These are phyloP conservation scores for Xerophyta viscosa DNA, from an alignment of 106 monocot species.

Conservation along the genomic window DNA sequence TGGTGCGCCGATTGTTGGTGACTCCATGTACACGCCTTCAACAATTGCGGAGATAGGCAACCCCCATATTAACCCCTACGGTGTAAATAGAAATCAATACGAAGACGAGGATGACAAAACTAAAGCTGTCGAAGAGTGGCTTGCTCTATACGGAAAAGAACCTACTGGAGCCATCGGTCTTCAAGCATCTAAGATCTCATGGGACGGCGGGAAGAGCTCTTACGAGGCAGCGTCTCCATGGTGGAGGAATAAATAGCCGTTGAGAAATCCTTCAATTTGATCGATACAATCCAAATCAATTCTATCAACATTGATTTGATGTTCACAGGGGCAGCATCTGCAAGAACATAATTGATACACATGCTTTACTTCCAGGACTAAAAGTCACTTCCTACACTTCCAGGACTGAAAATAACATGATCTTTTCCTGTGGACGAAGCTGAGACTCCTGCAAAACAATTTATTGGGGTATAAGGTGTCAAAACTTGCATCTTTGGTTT, in stretches of 20 bases:
- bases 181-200: constrained; percentile 82
- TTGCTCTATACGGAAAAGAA: constrained; percentile 73
- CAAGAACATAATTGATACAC: no score
- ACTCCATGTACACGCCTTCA: constrained; percentile 86
- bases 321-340: no score
- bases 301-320: no score
- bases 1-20: constrained; percentile 79
- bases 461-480: no score
- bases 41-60: constrained; percentile 36
- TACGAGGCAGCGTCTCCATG: constrained; percentile 70
- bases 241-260: constrained; percentile 38
- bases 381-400: no score
- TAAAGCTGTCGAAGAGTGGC: constrained; percentile 51
- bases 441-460: no score
- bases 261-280: no score
- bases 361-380: no score
- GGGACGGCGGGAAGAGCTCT: constrained; percentile 48
- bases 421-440: no score
- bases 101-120: constrained; percentile 27
- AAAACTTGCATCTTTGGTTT: no score
- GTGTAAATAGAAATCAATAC: constrained; percentile 11
- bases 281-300: no score
- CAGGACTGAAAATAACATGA: no score
- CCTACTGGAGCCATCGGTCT: constrained; percentile 74
- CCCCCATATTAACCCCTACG: constrained; percentile 70